Evolutionary conservation across 1,284 basidiomycete genomes (phyloP).

Genomic region (Cutaneotrichosporon sp.): DNA sequence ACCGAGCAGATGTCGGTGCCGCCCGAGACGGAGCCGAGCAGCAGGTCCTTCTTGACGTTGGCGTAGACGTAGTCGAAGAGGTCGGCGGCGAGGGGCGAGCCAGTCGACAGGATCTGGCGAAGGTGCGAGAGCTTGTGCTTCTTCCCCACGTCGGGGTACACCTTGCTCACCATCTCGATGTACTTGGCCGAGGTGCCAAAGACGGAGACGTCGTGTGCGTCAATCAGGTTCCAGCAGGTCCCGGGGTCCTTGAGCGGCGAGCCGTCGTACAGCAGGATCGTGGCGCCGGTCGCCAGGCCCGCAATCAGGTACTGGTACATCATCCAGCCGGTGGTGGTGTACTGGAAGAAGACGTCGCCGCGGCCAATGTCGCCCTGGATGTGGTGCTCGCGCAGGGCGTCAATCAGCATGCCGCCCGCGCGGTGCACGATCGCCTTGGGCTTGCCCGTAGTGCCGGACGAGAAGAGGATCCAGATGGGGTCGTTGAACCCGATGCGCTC

Average conservation of each 20-base stretch:
- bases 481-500: constrained; percentile 69
- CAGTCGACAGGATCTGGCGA: constrained; percentile 78
- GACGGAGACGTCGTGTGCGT: constrained; percentile 71
- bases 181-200: constrained; percentile 82
- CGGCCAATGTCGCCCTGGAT: constrained; percentile 72
- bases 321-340: constrained; percentile 85
- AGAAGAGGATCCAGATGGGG: constrained; percentile 87
- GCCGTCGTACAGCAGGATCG: constrained; percentile 79
- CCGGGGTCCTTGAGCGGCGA: constrained; percentile 72
- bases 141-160: constrained; percentile 57
- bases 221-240: constrained; percentile 72
- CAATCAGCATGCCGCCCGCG: constrained; percentile 81
- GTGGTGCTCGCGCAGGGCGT: constrained; percentile 75
- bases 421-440: constrained; percentile 63
- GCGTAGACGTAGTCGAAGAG: constrained; percentile 79
- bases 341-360: constrained; percentile 81
- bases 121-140: constrained; percentile 65
- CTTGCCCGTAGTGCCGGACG: constrained; percentile 77
- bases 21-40: constrained; percentile 79
- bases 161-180: constrained; percentile 70
- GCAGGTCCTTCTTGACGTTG: constrained; percentile 65
- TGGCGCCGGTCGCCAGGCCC: constrained; percentile 69
- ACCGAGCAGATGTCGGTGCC: constrained; percentile 86
- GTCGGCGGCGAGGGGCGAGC: constrained; percentile 72
- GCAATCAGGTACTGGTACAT: constrained; percentile 81